These are phyloP conservation scores for Exophiala calicioides DNA, from an alignment of 2,329 filamentous ascomycete species.

Conservation along the genomic window DNA sequence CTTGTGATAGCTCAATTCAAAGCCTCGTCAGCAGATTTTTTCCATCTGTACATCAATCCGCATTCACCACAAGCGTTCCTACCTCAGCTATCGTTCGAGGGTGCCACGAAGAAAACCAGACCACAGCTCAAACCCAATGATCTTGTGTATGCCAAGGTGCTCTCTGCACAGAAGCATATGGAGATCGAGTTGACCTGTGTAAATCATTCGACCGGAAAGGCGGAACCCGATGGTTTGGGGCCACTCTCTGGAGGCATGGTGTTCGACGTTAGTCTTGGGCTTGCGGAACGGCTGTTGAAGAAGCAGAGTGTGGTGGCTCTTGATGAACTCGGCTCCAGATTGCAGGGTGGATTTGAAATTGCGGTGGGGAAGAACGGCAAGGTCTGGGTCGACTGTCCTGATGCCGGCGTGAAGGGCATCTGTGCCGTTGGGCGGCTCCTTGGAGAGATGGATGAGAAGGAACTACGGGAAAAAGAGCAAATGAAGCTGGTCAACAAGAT, in stretches of 20 bases:
- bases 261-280: slow-evolving; percentile 74
- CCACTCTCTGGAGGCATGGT: slow-evolving; percentile 83
- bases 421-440: slow-evolving; percentile 78
- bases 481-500: slow-evolving; percentile 48
- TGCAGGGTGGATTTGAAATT: slow-evolving; percentile 77
- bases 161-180: slow-evolving; percentile 75
- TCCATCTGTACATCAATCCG: slow-evolving; percentile 73
- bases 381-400: slow-evolving; percentile 79
- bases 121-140: slow-evolving; percentile 74
- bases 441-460: slow-evolving; percentile 65
- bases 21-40: slow-evolving; percentile 73
- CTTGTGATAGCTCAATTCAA: slow-evolving; percentile 85
- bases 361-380: slow-evolving; percentile 90
- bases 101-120: slow-evolving; percentile 86
- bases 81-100: slow-evolving; percentile 88
- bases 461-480: slow-evolving; percentile 45
- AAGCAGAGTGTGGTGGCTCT: slow-evolving; percentile 69
- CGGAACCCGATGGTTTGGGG: slow-evolving; percentile 83
- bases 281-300: slow-evolving; percentile 76
- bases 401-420: slow-evolving; percentile 68
- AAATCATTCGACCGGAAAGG: slow-evolving; percentile 79
- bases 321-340: slow-evolving; percentile 76
- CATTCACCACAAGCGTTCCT: slow-evolving; percentile 66
- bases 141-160: slow-evolving; percentile 85
- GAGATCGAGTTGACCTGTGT: slow-evolving; percentile 91